These are phyloP conservation scores for Dimocarpus longan DNA, from an alignment of 345 rosid species.

Conservation along the genomic window DNA sequence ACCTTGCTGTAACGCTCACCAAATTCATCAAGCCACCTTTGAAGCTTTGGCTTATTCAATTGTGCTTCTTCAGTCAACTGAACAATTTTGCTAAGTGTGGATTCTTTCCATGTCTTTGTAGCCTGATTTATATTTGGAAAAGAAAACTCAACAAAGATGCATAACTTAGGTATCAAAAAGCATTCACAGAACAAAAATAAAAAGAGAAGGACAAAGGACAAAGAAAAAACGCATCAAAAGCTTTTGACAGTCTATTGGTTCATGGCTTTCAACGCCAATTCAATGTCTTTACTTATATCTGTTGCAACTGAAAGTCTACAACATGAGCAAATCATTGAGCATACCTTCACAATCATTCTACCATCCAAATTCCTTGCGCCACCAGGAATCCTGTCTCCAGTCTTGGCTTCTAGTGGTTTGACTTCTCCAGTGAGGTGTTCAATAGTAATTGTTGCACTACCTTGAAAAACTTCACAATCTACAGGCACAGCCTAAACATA, in stretches of 20 bases:
- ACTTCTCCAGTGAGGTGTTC: constrained; percentile 98
- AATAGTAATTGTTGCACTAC: constrained; percentile 87
- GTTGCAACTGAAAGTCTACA: not conserved
- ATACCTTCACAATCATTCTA: constrained; percentile 90
- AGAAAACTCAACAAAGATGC: constrained; percentile 3
- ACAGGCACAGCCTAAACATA: constrained; percentile 78
- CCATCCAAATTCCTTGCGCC: constrained; percentile 99
- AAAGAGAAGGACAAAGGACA: not conserved
- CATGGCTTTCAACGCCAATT: constrained; percentile 1
- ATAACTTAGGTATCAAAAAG: constrained; percentile 15
- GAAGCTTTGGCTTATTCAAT: constrained; percentile 84
- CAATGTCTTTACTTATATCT: constrained; percentile 15
- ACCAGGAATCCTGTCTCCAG: constrained; percentile 88
- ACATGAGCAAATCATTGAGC: constrained; percentile 8
- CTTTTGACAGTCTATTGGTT: not conserved
- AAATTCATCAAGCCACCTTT: constrained; percentile 96
- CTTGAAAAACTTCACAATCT: constrained; percentile 90
- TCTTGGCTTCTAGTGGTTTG: constrained; percentile 85
- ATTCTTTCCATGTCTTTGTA: constrained; percentile 86
- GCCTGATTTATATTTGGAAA: constrained; percentile 49
- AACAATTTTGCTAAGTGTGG: constrained; percentile 84
- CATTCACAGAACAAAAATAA: not conserved
- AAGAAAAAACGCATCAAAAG: not conserved
- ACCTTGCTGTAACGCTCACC: constrained; percentile 92
- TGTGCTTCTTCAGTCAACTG: constrained; percentile 98